These are phyloP conservation scores for Suillus subalutaceus DNA, from an alignment of 768 basidiomycete genomes.

Conservation along the genomic window DNA sequence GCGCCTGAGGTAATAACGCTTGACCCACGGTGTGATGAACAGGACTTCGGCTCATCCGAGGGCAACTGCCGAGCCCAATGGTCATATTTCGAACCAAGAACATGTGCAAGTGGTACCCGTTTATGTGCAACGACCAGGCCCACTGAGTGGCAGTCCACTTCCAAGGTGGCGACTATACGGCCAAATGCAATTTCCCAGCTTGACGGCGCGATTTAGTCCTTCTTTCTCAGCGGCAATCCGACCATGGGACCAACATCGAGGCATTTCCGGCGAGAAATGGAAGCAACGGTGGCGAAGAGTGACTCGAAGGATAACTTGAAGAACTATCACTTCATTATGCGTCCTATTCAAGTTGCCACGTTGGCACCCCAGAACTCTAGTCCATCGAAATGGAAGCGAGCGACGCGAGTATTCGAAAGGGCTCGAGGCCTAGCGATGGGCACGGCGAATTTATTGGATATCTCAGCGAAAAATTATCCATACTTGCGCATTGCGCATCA, in stretches of 20 bases:
- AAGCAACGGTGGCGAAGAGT: not conserved
- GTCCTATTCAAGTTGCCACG: not conserved
- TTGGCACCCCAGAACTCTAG: constrained; percentile 8
- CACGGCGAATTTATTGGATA: not conserved
- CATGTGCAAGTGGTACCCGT: not conserved
- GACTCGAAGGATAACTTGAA: not conserved
- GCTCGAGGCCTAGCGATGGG: no score
- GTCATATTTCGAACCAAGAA: not conserved
- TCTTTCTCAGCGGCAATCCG: not conserved
- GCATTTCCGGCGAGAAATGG: constrained; percentile 1
- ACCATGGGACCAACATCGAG: not conserved
- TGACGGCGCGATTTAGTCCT: not conserved
- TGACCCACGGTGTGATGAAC: constrained; percentile 1
- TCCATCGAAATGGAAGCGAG: not conserved
- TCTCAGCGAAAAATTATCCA: not conserved
- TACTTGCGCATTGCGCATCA: not conserved
- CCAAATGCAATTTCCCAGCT: not conserved
- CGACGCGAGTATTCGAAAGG: no score
- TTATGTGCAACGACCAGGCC: not conserved
- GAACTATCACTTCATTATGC: not conserved
- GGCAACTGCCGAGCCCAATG: not conserved
- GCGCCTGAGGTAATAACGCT: not conserved
- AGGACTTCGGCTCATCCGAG: not conserved
- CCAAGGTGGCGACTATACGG: not conserved
- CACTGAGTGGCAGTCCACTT: not conserved